Percentiles rank a stretch among this genome's conserved stretches.
Conservation (phyloP, 129 eudicot genomes). For the Kitagawia praeruptora region DNA sequence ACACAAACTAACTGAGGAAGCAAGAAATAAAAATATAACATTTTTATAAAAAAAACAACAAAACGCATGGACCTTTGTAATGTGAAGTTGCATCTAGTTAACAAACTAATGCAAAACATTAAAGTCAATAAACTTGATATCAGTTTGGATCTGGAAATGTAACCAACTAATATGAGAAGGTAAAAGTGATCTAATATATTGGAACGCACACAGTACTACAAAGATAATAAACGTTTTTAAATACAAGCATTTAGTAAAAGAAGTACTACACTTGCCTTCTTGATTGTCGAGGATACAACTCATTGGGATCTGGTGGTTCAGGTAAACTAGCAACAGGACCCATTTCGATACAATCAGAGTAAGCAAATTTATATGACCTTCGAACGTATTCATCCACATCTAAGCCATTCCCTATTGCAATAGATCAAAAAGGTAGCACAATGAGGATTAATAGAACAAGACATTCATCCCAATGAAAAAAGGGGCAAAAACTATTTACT, state of each 20-base stretch:
- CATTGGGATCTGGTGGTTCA: slow-evolving; percentile 98
- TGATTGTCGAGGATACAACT: slow-evolving; percentile 93
- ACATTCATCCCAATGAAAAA: not conserved
- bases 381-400: slow-evolving; percentile 98
- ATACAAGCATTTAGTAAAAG: slow-evolving; percentile 1
- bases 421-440: not conserved
- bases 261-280: slow-evolving; percentile 54
- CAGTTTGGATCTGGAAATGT: not conserved
- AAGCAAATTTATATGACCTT: slow-evolving; percentile 90
- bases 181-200: not conserved
- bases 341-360: slow-evolving; percentile 92
- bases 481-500: not conserved
- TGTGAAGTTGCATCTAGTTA: not conserved
- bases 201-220: not conserved
- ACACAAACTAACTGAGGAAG: slow-evolving; percentile 1
- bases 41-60: not conserved
- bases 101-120: not conserved
- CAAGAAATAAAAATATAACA: not conserved
- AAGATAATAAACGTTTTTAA: not conserved
- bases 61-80: not conserved
- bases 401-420: slow-evolving; percentile 71
- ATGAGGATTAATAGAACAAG: not conserved
- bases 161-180: not conserved
- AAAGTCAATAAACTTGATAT: not conserved
- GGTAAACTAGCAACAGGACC: slow-evolving; percentile 96